Conservation (phyloP, 495 filamentous ascomycete species). For the Tuber borchii region DNA sequence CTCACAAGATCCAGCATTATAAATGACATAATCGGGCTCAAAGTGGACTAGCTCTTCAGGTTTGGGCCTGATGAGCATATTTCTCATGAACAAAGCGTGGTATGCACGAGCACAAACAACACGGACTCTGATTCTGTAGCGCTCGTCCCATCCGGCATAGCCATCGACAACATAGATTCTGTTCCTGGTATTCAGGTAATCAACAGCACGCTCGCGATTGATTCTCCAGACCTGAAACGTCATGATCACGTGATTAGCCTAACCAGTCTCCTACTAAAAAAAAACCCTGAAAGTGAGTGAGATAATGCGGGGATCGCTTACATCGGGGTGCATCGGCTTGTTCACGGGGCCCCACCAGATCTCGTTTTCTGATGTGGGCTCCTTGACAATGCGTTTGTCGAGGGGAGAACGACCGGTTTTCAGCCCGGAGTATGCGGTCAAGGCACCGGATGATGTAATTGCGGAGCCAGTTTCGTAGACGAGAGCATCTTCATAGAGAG, state of each 20-base stretch:
- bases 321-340: conserved; percentile 96
- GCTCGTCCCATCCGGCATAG: conserved; percentile 96
- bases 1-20: conserved; percentile 83
- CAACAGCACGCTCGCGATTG: conserved; percentile 96
- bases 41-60: conserved; percentile 89
- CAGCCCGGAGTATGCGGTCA: conserved; percentile 94
- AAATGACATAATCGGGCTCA: conserved; percentile 98
- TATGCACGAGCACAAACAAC: conserved; percentile 98
- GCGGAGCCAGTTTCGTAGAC: conserved; percentile 97
- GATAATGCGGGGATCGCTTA: conserved; percentile 52
- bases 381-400: conserved; percentile 95
- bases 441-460: conserved; percentile 87
- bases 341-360: conserved; percentile 99
- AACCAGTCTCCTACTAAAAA: conserved; percentile 27
- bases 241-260: conserved; percentile 34
- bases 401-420: conserved; percentile 96
- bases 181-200: conserved; percentile 97
- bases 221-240: conserved; percentile 88
- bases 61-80: conserved; percentile 96
- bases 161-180: conserved; percentile 98
- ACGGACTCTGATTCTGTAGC: conserved; percentile 94
- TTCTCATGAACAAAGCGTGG: conserved; percentile 99
- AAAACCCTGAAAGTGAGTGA: conserved; percentile 18
- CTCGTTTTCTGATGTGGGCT: conserved; percentile 77
- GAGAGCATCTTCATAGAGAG: conserved; percentile 97